These are phyloP conservation scores for Apiosordaria backusii DNA, from an alignment of 495 filamentous ascomycete genomes.

Conservation along the genomic window DNA sequence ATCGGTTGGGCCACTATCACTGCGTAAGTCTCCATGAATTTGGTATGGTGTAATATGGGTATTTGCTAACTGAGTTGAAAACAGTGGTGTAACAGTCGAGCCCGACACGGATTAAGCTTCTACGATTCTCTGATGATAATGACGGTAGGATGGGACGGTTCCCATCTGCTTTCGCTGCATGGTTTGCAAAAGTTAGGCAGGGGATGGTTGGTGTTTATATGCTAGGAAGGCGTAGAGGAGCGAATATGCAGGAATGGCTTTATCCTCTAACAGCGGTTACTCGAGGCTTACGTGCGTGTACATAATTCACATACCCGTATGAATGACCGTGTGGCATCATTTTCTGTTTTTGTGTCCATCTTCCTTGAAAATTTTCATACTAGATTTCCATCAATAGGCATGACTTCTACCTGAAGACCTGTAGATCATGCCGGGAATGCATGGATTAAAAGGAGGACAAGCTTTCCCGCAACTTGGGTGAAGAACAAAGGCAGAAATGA, in stretches of 20 bases:
- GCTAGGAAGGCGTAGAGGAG: neutral
- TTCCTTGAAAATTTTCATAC: too few relatives aligned
- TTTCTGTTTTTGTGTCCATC: too few relatives aligned
- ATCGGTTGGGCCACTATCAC: conserved; percentile 96
- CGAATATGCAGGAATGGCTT: neutral
- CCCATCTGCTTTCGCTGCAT: neutral
- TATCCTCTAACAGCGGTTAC: neutral
- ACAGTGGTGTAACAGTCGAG: conserved; percentile 42
- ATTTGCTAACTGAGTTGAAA: conserved; percentile 5
- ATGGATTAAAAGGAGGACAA: too few relatives aligned
- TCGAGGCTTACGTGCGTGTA: neutral
- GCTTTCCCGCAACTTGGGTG: too few relatives aligned
- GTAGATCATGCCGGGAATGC: too few relatives aligned
- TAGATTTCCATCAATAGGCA: too few relatives aligned
- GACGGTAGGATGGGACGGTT: neutral
- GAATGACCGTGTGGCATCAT: too few relatives aligned
- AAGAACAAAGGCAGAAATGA: too few relatives aligned
- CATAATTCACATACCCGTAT: too few relatives aligned
- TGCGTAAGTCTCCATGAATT: conserved; percentile 37
- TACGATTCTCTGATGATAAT: conserved; percentile 4
- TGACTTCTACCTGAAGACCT: too few relatives aligned
- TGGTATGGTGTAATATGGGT: conserved; percentile 3
- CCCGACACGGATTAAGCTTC: conserved; percentile 30
- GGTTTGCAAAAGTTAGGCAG: neutral
- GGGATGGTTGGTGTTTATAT: neutral